Evolutionary conservation across 257 asterid species (phyloP).

Genomic region (Cynanchum wilfordii): DNA sequence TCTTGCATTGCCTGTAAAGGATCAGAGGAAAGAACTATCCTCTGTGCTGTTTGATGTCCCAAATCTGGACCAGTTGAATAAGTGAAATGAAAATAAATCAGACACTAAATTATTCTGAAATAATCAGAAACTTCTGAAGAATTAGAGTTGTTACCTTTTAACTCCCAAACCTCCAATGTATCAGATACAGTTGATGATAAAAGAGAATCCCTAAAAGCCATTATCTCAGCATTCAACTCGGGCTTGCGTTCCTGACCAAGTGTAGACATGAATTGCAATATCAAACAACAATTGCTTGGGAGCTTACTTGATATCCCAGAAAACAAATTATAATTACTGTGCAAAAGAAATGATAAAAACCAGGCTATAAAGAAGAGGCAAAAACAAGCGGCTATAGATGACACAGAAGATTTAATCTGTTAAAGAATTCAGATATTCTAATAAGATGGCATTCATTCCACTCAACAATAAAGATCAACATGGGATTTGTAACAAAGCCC

Average conservation of each 20-base stretch:
- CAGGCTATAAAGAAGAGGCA: neutral
- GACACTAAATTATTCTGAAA: slow-evolving; percentile 2
- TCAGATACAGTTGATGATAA: slow-evolving; percentile 87
- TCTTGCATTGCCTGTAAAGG: slow-evolving; percentile 95
- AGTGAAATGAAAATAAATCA: slow-evolving; percentile 6
- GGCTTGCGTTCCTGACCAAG: slow-evolving; percentile 87
- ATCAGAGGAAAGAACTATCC: slow-evolving; percentile 93
- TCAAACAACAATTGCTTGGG: neutral
- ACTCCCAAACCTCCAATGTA: slow-evolving; percentile 89
- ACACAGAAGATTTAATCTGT: neutral
- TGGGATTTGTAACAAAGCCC: neutral
- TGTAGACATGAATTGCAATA: slow-evolving; percentile 21
- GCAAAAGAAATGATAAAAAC: neutral
- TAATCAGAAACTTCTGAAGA: neutral
- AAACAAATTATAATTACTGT: neutral
- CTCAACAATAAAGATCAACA: neutral
- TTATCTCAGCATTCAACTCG: slow-evolving; percentile 82
- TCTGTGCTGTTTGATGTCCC: slow-evolving; percentile 99
- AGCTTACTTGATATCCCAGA: neutral
- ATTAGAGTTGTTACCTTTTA: slow-evolving; percentile 57
- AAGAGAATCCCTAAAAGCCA: slow-evolving; percentile 96
- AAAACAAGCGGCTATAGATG: neutral
- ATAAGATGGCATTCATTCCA: neutral
- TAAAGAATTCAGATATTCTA: neutral
- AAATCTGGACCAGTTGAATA: slow-evolving; percentile 48